Base-by-base conservation (phyloP, 192 early-diverging fungal species). In the Mortierella claussenii region DNA sequence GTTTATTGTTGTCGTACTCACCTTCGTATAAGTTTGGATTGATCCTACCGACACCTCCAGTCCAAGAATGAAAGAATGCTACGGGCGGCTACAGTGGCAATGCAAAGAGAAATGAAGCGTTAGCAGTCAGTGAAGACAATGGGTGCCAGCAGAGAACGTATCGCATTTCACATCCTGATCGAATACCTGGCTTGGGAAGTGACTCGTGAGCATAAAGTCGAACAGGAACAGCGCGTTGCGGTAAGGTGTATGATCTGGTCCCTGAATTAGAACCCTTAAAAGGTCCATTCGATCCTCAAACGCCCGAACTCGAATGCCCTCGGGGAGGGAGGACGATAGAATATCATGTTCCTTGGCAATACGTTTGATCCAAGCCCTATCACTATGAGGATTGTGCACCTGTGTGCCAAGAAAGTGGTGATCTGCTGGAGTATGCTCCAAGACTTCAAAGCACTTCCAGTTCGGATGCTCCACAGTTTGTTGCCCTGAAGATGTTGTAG, bases 21-120 rank as follows among this genome's bases (percentile, higher is more conserved):
- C 76, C 82, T 59, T 88, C 87, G 53, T 88, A 89, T 21, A 88
- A 37, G 58, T 88, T 88, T 9, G 87, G 87, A 49, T 88, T 88
- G 36, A 89, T 70, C 52, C 83, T 65, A 33, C 87, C 87, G 20
- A 86, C 66, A 5, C 87, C 85, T 11, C 71, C 78, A 5, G 86
- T 86, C 83, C 81, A 87, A 0, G 80, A 83, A 59, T 89, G 84
- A 63, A 87, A 89, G 65, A 61, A 79, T 5, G 85, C 83, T 17
- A 48, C 20, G 8, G 87, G 87, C n/a, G 87, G 87, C 62, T 68
- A 21, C n/a, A 11, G 40, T 42, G 40, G 17, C 17, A 42, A 17
- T 42, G 40, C 8, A 42, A 49, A 23, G 20, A 13, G 23, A 28
- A 52, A 52, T 9, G 27, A 52, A 52, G 27, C 15, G 17, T 9